Conservation (phyloP, 805 yeast species). For the Wickerhamomyces pijperi region DNA sequence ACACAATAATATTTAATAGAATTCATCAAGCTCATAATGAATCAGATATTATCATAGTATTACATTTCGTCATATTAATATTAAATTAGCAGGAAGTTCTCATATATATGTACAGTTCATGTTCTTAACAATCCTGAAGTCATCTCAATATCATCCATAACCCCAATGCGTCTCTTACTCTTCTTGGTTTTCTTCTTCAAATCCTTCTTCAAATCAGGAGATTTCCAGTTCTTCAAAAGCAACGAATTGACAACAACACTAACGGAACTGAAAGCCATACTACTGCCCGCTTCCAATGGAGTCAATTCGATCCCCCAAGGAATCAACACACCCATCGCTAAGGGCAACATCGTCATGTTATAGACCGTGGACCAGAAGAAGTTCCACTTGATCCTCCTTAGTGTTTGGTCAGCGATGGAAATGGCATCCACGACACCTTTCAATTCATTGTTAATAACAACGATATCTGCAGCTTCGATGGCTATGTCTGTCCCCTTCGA, state of each 20-base stretch:
- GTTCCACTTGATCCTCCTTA: slow-evolving; percentile 65
- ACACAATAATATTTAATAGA: no score
- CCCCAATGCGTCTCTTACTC: neutral
- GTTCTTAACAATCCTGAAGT: slow-evolving; percentile 9
- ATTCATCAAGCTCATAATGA: no score
- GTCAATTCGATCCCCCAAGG: slow-evolving; percentile 71
- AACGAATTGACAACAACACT: slow-evolving; percentile 80
- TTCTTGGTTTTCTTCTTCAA: neutral
- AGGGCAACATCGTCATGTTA: slow-evolving; percentile 76
- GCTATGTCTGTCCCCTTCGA: slow-evolving; percentile 88
- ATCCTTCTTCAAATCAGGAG: slow-evolving; percentile 13
- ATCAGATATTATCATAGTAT: no score
- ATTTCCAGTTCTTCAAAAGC: slow-evolving; percentile 54
- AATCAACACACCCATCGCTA: slow-evolving; percentile 85
- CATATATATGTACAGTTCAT: no score
- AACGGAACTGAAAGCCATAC: slow-evolving; percentile 89
- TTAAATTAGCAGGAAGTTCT: no score
- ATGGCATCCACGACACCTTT: slow-evolving; percentile 48
- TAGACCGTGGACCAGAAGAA: slow-evolving; percentile 82
- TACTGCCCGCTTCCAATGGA: slow-evolving; percentile 82
- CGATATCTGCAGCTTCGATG: slow-evolving; percentile 92
- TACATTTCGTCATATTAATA: no score
- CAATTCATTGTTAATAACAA: slow-evolving; percentile 39
- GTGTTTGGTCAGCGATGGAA: slow-evolving; percentile 60
- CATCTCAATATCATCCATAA: slow-evolving; percentile 6